Percentiles rank a stretch among this genome's conserved stretches.
Conservation (phyloP, 1,284 basidiomycete species). For the Phylloboletellus chloephorus region DNA sequence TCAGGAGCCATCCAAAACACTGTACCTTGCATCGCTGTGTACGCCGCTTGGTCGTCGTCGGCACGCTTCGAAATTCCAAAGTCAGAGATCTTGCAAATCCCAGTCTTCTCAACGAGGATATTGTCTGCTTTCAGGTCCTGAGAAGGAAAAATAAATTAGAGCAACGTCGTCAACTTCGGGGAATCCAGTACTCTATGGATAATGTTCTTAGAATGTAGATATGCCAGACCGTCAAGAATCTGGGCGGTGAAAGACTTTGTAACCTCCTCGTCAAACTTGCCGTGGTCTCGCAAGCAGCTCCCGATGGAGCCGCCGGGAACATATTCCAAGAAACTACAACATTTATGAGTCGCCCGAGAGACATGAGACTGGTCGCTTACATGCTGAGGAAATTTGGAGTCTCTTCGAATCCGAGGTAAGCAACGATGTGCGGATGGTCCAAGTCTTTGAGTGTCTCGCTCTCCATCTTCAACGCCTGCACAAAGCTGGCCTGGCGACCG, state of each 20-base stretch:
- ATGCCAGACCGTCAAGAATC: slow-evolving; percentile 88
- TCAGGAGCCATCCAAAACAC: slow-evolving; percentile 99
- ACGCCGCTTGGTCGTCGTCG: slow-evolving; percentile 77
- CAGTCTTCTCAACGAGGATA: slow-evolving; percentile 90
- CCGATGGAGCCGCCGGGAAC: slow-evolving; percentile 97
- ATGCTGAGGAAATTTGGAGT: slow-evolving; percentile 89
- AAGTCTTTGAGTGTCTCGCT: slow-evolving; percentile 94
- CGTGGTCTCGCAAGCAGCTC: slow-evolving; percentile 86
- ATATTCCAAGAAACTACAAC: slow-evolving; percentile 87
- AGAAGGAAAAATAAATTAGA: slow-evolving; percentile 15
- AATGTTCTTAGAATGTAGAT: slow-evolving; percentile 89
- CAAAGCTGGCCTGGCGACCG: slow-evolving; percentile 76
- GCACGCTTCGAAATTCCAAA: slow-evolving; percentile 95
- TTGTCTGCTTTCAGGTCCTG: slow-evolving; percentile 98
- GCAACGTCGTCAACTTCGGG: background rate
- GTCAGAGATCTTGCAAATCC: slow-evolving; percentile 96
- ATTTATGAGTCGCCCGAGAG: slow-evolving; percentile 10
- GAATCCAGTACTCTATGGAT: slow-evolving; percentile 71
- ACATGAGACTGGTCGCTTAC: slow-evolving; percentile 42
- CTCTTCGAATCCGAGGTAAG: slow-evolving; percentile 97
- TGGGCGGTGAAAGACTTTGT: slow-evolving; percentile 92
- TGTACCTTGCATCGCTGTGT: slow-evolving; percentile 92
- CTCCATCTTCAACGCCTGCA: slow-evolving; percentile 90
- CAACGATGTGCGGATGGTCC: slow-evolving; percentile 96
- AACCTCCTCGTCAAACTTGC: slow-evolving; percentile 89